Base-by-base conservation (phyloP, 2,329 filamentous ascomycete genomes). In the Hirsutella minnesotensis region DNA sequence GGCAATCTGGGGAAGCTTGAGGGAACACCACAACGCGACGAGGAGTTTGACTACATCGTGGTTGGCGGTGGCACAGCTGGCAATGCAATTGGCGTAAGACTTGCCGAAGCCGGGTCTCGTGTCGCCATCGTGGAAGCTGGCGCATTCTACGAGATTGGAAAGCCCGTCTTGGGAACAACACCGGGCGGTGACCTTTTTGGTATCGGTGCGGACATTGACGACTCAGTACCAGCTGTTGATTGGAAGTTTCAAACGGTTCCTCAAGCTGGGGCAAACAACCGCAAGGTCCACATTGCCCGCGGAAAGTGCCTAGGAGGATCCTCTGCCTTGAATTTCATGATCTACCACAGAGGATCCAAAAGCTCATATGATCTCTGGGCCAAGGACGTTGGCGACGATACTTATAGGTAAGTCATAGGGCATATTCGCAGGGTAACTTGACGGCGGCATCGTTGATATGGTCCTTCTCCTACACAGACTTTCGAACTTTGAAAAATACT, bases 51-150 rank as follows among this genome's bases (percentile, higher is more conserved):
- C 45, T 56, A 56, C n/a, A 36, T 58, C 3, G 47, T 67, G 9
- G 53, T 64, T 19, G 63, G 65, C 24, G 64, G 64, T 27, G 64
- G 64, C 18, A 65, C 57, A 0, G 62, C 60, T 2, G 64, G 64
- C 22, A 53, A 60, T 31, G 53, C 56, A 0, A 39, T 66, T 1
- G 63, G 57, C 3, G 50, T 49, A 15, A 53, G 63, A 3, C 53
- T 67, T 0, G 56, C 61, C 9, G 49, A 58, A n/a, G 49, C 54
- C 18, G 53, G 49, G 2, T 48, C 44, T 40, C 51, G 48, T 4
- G 63, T 67, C 13, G 62, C 63, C 19, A 56, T 66, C 4, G 49
- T 67, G 27, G 63, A 67, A 47, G 63, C 62, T 2, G 63, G 64
- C 3, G 46, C 44, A 2, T 60, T 60, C 27, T 55, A 58, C 38